Conservation (phyloP, 805 yeast genomes). For the Kodamaea jinghongensis region DNA sequence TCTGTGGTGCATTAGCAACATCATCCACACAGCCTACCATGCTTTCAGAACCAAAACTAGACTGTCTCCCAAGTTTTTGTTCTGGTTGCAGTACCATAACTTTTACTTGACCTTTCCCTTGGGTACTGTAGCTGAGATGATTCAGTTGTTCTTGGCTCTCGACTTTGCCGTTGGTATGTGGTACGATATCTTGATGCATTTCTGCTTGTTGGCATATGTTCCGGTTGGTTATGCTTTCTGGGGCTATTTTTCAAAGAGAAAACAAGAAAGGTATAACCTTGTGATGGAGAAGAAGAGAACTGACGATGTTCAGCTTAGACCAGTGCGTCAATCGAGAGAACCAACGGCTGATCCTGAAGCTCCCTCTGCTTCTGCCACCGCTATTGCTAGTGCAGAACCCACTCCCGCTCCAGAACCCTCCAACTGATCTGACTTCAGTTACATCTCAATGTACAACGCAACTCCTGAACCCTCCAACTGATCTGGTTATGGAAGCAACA, state of each 20-base stretch:
- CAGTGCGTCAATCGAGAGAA: no score
- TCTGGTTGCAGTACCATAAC: conserved; percentile 36
- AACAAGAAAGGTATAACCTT: conserved; percentile 17
- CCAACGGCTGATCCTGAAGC: no score
- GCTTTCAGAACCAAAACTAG: conserved; percentile 35
- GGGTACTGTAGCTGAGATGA: conserved; percentile 32
- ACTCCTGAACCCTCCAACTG: no score
- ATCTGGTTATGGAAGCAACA: no score
- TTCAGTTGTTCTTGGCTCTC: conserved; percentile 34
- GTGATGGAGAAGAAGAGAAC: conserved; percentile 15
- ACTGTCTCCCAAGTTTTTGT: conserved; percentile 32
- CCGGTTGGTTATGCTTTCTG: conserved; percentile 38
- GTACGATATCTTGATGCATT: conserved; percentile 27
- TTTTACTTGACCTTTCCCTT: conserved; percentile 36
- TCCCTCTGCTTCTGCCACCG: no score
- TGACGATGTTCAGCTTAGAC: conserved; percentile 1
- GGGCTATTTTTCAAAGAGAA: conserved; percentile 26
- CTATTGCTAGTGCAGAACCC: no score
- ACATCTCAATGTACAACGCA: no score
- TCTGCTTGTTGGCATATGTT: conserved; percentile 28
- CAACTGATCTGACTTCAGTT: no score
- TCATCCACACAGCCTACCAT: conserved; percentile 34
- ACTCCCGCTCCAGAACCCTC: no score
- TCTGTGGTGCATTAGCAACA: conserved; percentile 34
- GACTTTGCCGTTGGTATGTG: conserved; percentile 23